These are phyloP conservation scores for Podospora sp. DNA, from an alignment of 495 filamentous ascomycete species.

Conservation along the genomic window DNA sequence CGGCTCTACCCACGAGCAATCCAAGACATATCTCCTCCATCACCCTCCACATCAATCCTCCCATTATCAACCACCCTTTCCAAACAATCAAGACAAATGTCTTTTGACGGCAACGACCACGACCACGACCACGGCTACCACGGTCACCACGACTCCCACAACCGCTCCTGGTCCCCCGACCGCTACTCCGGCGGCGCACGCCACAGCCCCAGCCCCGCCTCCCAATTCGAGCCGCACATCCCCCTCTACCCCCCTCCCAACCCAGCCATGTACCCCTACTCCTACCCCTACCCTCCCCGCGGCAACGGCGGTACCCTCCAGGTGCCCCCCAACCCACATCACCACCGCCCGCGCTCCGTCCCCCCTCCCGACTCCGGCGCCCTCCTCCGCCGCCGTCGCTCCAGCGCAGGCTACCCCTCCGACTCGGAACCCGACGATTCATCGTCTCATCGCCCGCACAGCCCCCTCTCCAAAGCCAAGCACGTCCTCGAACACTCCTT, in stretches of 20 bases:
- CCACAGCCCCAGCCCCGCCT: background rate
- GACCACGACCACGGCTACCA: background rate
- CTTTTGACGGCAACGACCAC: background rate
- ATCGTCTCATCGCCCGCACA: background rate
- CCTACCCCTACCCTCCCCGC: background rate
- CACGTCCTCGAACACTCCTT: slow-evolving; percentile 37
- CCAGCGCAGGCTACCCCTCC: background rate
- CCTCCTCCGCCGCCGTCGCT: background rate
- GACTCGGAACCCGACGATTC: background rate
- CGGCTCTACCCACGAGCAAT: background rate
- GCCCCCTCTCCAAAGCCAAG: slow-evolving; percentile 34
- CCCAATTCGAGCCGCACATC: slow-evolving; percentile 19
- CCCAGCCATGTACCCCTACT: background rate
- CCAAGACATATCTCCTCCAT: background rate
- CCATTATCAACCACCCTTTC: background rate
- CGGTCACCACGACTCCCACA: slow-evolving; percentile 9
- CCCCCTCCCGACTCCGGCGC: background rate
- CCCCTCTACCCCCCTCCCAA: slow-evolving; percentile 6
- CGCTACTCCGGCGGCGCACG: background rate
- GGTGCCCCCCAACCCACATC: background rate
- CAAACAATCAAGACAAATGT: slow-evolving; percentile 7
- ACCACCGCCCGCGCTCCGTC: slow-evolving; percentile 10
- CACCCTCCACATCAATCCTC: background rate
- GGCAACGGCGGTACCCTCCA: background rate
- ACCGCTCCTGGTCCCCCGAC: slow-evolving; percentile 1